Conservation (phyloP, 257 asterid species). For the Solanum stenotomum region DNA sequence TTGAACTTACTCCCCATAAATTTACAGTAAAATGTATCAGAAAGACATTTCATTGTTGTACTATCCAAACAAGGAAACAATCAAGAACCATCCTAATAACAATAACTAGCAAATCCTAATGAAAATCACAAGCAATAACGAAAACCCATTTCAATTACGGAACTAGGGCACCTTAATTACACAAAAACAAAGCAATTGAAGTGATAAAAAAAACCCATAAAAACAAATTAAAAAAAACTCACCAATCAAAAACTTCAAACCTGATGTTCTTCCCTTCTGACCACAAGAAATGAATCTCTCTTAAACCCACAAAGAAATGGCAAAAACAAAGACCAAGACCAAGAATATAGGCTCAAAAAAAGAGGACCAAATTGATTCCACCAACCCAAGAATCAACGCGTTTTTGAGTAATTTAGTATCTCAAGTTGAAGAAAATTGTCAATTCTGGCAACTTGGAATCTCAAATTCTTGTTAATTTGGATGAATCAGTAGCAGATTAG, state of each 20-base stretch:
- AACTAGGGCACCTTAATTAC: neutral
- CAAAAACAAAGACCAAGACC: neutral
- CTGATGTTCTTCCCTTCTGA: neutral
- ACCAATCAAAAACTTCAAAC: neutral
- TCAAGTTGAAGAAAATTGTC: neutral
- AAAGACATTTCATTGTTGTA: neutral
- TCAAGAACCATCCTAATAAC: neutral
- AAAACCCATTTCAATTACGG: neutral
- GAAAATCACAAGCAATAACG: neutral
- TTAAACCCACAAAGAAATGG: neutral
- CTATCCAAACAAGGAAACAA: neutral
- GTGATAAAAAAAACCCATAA: neutral
- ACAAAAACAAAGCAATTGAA: neutral
- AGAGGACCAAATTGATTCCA: neutral
- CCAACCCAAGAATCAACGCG: constrained; percentile 1
- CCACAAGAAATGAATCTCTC: neutral
- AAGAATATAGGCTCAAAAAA: neutral
- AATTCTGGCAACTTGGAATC: neutral
- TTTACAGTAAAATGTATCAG: neutral
- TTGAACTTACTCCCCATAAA: neutral
- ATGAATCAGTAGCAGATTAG: neutral
- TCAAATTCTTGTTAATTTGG: neutral
- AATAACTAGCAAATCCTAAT: neutral
- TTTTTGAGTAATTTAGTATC: neutral
- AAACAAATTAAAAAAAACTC: neutral